Conservation (phyloP, 1,139 yeast species). For the Blastobotrys arbuscula region DNA sequence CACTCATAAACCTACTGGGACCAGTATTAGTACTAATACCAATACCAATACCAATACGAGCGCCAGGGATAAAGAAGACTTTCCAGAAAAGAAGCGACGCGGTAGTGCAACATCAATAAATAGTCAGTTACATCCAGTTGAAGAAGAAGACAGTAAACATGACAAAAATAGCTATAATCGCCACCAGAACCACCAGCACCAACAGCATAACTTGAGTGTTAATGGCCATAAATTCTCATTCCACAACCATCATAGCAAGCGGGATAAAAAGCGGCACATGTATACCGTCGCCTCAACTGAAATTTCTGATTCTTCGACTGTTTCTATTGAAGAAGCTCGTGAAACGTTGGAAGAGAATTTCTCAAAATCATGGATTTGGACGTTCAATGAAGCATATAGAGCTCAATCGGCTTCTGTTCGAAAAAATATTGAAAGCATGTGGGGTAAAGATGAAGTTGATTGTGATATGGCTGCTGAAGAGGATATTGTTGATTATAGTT, state of each 20-base stretch:
- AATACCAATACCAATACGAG: not conserved
- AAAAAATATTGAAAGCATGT: slow-evolving; percentile 48
- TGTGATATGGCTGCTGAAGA: slow-evolving; percentile 45
- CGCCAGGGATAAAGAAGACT: not conserved
- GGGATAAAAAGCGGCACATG: not conserved
- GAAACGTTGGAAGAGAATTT: slow-evolving; percentile 40
- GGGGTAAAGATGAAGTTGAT: slow-evolving; percentile 42
- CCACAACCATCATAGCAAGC: not conserved
- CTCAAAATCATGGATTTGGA: slow-evolving; percentile 67
- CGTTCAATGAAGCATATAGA: slow-evolving; percentile 25
- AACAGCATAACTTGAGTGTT: not conserved
- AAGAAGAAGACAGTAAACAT: not conserved
- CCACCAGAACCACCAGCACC: not conserved
- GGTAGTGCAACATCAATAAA: not conserved
- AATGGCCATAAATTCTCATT: not conserved
- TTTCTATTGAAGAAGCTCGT: slow-evolving; percentile 34
- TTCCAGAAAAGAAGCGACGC: not conserved
- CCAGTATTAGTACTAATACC: not conserved
- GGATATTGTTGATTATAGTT: slow-evolving; percentile 52
- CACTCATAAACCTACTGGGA: not conserved
- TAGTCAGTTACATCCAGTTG: slow-evolving; percentile 2
- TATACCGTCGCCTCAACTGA: not conserved
- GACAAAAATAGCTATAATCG: not conserved
- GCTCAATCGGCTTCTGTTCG: slow-evolving; percentile 40
- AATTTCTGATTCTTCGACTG: slow-evolving; percentile 23